A percentile compares a stretch with the other conserved stretches of the same genome.
phyloP scores from a whole-genome alignment of 2,329 filamentous ascomycete genomes.

The Aureobasidium sp. region DNA sequence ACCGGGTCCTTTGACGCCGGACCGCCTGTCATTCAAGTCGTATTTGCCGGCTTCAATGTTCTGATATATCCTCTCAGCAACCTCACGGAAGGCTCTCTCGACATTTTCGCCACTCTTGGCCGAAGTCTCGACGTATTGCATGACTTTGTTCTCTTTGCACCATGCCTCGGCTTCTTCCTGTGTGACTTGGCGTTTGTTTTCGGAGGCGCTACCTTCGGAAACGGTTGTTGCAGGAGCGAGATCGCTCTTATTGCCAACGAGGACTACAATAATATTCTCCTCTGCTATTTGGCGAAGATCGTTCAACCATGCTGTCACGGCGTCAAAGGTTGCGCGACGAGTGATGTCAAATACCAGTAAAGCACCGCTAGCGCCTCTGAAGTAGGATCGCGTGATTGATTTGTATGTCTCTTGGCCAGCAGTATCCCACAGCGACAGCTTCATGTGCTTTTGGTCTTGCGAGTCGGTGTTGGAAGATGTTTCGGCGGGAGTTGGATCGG shows the following conservation, averaged over 20 bases:
- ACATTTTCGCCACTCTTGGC: constrained; percentile 94
- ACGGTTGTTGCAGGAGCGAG: constrained; percentile 49
- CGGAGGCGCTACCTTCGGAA: constrained; percentile 25
- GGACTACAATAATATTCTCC: constrained; percentile 85
- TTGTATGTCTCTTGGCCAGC: constrained; percentile 98
- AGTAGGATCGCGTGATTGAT: constrained; percentile 88
- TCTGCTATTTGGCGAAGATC: constrained; percentile 93
- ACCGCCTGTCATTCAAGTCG: constrained; percentile 85
- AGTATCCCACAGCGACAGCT: constrained; percentile 90
- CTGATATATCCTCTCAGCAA: constrained; percentile 90
- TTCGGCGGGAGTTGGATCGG: not conserved
- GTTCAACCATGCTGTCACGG: constrained; percentile 87
- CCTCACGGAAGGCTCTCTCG: constrained; percentile 84
- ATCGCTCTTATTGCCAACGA: constrained; percentile 95
- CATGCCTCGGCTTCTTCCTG: constrained; percentile 79
- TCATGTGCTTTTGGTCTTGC: constrained; percentile 68
- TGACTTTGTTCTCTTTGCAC: constrained; percentile 76
- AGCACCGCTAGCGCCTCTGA: constrained; percentile 69
- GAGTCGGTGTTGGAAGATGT: constrained; percentile 28
- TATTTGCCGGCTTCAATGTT: constrained; percentile 95
- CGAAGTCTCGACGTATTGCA: constrained; percentile 92
- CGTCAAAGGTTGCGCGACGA: constrained; percentile 73
- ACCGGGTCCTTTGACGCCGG: constrained; percentile 71
- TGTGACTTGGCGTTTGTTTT: constrained; percentile 72
- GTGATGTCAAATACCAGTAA: constrained; percentile 94